Base-by-base conservation (phyloP, 306 rosid genomes). In the Lablab purpureus region DNA sequence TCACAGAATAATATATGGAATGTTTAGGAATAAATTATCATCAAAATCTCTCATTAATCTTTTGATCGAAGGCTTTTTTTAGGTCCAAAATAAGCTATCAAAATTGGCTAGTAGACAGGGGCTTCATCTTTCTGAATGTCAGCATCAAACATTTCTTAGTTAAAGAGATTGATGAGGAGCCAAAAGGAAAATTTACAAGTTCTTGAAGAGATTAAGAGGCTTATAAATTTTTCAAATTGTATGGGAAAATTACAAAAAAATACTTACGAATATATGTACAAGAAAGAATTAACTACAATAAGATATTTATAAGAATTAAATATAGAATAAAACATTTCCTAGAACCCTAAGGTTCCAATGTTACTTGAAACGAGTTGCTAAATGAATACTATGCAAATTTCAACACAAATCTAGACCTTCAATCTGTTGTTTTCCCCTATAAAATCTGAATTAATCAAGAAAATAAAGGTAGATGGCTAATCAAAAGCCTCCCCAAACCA, bases 271-370 rank as follows among this genome's bases (percentile, higher is more conserved):
- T 65, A 37, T 36, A 65, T 5, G 43, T n/a, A 18, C 28, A n/a
- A 18, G 1, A 65, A 36, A 36, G 2, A 65, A 36, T 7, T 63
- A 32, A 25, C 12, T 7, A 60, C 11, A 52, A 52, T 28, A 30
- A 27, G 67, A 28, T 28, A 15, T 17, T 15, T 30, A 17, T 45
- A 10, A 28, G 37, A 28, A 3, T 30, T 30, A 62, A 62, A 62
- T 64, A n/a, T 30, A 43, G 25, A 64, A 34, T 64, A 34, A 64
- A 65, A 5, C 71, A 65, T n/a, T 65, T 9, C 28, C 50, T 65
- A 19, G 71, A 66, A 2, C 46, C 2, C 34, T 67, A 12, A 67
- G 52, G 27, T 67, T 41, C 73, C 34, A 43, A 43, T 45, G 3
- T 18, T 68, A 68, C 56, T 68, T 68, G 21, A 68, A 43, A 68